Evolutionary conservation across 768 basidiomycete species (phyloP), one percentile per base, ranked within the genome.

Genomic region (Phlebiopsis gigantea): DNA sequence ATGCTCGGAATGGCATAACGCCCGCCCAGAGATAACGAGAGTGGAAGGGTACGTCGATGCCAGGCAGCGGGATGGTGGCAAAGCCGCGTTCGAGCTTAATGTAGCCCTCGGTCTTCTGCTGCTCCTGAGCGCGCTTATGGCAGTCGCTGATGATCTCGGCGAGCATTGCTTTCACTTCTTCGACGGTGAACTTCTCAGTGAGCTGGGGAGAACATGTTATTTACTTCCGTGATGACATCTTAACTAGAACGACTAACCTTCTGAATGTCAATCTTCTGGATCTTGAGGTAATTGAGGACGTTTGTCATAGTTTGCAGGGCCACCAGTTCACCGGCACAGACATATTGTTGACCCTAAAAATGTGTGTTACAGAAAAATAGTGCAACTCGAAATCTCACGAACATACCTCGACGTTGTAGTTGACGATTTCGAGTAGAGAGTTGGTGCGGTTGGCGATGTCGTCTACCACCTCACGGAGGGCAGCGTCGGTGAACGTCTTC

Each of bases 41-140:
- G 72, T 99, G 97, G 90, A 99, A 99, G 4, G 97, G 97, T 1
- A 99, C 97, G 65, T 98, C 97, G 64, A 99, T 98, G 59, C 96
- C 96, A 39, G 95, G 92, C 39, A 96, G 80, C 42, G 93, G 93
- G 57, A 95, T 95, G 19, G 93, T 94, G 0, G 96, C 96, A 64
- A 94, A 97, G 7, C 97, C 97, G 65, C 97, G 90, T 64, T 99
- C 96, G 51, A 99, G 84, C 65, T 88, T 88, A 74, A 99, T 92
- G 63, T 90, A 84, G 7, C 95, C 96, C 57, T 93, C 88, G 21
- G 79, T 76, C 65, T 83, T 80, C 69, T 95, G 87, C 65, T 88
- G 84, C 56, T 88, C 88, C 51, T 84, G 75, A 3, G 93, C 90
- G 55, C 83, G 81, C 56, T 84, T 79, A 71, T 82, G 83, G 69